Evolutionary conservation across 345 rosid species (phyloP).

Genomic region (Melaleuca alternifolia): DNA sequence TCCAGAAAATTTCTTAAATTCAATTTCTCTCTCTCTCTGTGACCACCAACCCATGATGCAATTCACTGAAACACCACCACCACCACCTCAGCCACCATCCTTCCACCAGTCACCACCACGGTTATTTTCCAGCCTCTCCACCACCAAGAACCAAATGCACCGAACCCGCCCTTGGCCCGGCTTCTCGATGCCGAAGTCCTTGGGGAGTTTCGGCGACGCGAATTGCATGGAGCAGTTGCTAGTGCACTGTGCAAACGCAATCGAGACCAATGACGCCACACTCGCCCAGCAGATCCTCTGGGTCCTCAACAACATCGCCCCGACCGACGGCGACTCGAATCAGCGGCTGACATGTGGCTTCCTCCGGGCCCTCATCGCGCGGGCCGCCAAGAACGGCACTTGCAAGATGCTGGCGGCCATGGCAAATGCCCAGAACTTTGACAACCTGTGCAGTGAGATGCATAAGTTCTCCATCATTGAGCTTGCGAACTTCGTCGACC

Average conservation of each 20-base stretch:
- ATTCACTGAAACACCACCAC: neutral
- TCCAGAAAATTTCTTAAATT: neutral
- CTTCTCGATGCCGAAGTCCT: slow-evolving; percentile 40
- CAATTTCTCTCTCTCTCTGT: neutral
- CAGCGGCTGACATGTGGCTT: slow-evolving; percentile 65
- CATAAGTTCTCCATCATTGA: slow-evolving; percentile 73
- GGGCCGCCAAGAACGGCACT: slow-evolving; percentile 58
- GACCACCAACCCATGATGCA: neutral
- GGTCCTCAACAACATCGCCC: slow-evolving; percentile 84
- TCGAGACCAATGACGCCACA: slow-evolving; percentile 71
- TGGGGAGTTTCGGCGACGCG: slow-evolving; percentile 53
- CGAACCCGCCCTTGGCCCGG: slow-evolving; percentile 65
- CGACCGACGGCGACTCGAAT: slow-evolving; percentile 78
- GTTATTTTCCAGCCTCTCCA: slow-evolving; percentile 11
- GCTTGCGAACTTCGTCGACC: slow-evolving; percentile 77
- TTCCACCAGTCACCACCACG: slow-evolving; percentile 24
- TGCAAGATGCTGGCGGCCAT: slow-evolving; percentile 43
- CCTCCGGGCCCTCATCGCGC: slow-evolving; percentile 70
- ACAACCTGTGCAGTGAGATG: slow-evolving; percentile 22
- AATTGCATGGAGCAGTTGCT: slow-evolving; percentile 85
- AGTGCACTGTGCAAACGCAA: slow-evolving; percentile 84
- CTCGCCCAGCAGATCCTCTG: slow-evolving; percentile 83
- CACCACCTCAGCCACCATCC: slow-evolving; percentile 9
- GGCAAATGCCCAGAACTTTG: slow-evolving; percentile 29
- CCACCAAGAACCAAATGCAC: slow-evolving; percentile 35